These are phyloP conservation scores for Conringia planisiliqua DNA, from an alignment of 345 rosid species.

Conservation along the genomic window DNA sequence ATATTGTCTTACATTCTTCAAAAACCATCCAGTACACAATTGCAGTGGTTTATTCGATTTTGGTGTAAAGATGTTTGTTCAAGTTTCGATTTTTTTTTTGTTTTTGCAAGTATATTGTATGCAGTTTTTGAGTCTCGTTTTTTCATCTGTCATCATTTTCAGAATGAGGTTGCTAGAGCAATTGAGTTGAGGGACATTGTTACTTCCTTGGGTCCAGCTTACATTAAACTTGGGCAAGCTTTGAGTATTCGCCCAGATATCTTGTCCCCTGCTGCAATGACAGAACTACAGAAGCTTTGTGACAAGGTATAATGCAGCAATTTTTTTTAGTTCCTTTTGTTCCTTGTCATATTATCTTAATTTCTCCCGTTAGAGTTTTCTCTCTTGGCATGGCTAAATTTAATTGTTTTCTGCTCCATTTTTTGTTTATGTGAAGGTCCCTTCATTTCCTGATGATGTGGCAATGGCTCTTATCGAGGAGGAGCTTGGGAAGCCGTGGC, in stretches of 20 bases:
- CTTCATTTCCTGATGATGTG: constrained; percentile 95
- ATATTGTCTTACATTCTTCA: not conserved
- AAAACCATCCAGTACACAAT: not conserved
- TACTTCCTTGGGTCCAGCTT: constrained; percentile 98
- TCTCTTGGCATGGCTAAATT: not conserved
- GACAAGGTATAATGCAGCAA: constrained; percentile 64
- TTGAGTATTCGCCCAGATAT: constrained; percentile 97
- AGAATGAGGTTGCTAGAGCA: constrained; percentile 98
- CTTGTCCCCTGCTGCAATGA: constrained; percentile 88
- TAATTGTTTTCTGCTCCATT: not conserved
- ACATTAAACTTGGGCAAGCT: constrained; percentile 97
- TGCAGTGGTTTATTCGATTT: not conserved
- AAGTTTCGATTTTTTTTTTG: not conserved
- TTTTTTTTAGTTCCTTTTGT: not conserved
- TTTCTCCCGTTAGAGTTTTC: not conserved
- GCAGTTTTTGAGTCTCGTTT: not conserved
- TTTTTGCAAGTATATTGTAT: not conserved
- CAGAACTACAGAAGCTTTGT: constrained; percentile 94
- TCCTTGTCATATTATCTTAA: not conserved
- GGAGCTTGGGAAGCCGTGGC: constrained; percentile 96
- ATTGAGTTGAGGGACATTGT: constrained; percentile 95
- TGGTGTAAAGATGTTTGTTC: not conserved
- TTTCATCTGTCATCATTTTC: constrained; percentile 22
- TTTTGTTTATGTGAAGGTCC: constrained; percentile 61
- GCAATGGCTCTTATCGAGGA: constrained; percentile 95